Base-by-base conservation (phyloP, 768 basidiomycete species). In the Naganishia friedmannii region DNA sequence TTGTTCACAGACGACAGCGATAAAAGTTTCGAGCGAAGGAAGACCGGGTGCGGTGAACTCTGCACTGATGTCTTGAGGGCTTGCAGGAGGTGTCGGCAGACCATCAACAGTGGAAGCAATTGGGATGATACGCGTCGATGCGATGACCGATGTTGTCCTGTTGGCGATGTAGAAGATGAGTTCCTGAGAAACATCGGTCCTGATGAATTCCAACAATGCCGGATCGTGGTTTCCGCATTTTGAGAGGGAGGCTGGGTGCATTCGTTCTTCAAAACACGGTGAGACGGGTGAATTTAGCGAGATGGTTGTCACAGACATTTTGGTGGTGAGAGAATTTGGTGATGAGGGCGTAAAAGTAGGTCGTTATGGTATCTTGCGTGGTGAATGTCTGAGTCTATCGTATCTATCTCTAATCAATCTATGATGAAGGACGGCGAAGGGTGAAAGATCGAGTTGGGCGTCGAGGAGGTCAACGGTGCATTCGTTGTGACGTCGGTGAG, bases 121-220 rank as follows among this genome's bases (percentile, higher is more conserved):
- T 74, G 77, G 74, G 69, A 79, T 79, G 63, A 76, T 75, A 28
- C 77, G 79, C 34, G 82, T 68, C 78, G 79, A 73, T 73, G 83
- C 85, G 81, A 97, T 90, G 72, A 91, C 89, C 71, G 85, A 87
- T 73, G 86, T 86, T 53, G 89, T 86, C 83, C 88, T 87, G 77
- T 87, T 86, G 65, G 93, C 91, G 75, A 98, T 86, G 82, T 91
- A 88, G 69, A 77, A 82, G 79, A 97, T 86, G 89, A 97, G 93
- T 70, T 92, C 90, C 77, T 85, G 83, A 6, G 91, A 87, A 56
- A 97, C 91, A 32, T 86, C 87, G 75, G 85, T 87, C 73, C 86
- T 83, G 83, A 97, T 85, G 74, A 97, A 88, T 74, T 87, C 85
- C 71, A 94, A 84, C 72, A 97, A 86, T 71, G 86, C 87, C 28